A percentile compares a stretch with the other conserved stretches of the same genome.
phyloP scores from a whole-genome alignment of 208 protist genomes.

The Histomonas meleagridis region DNA sequence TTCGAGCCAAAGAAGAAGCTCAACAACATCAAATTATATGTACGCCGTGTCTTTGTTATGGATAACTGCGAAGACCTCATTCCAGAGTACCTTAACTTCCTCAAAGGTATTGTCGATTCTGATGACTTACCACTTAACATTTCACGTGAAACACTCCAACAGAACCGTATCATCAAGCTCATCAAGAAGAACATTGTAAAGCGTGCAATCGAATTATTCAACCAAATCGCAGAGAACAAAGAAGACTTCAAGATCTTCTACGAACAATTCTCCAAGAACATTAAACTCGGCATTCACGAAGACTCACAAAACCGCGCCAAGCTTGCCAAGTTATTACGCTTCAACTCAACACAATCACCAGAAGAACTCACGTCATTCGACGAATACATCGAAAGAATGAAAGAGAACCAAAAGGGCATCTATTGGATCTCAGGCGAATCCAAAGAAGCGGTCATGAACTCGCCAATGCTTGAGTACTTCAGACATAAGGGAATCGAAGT shows the following conservation, averaged over 20 bases:
- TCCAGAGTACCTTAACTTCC: constrained; percentile 87
- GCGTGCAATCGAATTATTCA: constrained; percentile 85
- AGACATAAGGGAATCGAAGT: constrained; percentile 77
- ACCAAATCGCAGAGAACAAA: constrained; percentile 81
- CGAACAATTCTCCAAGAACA: constrained; percentile 84
- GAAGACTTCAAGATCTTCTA: constrained; percentile 95
- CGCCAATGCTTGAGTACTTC: constrained; percentile 85
- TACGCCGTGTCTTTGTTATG: constrained; percentile 87
- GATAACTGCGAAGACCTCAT: constrained; percentile 90
- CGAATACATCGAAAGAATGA: constrained; percentile 67
- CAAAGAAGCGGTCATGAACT: constrained; percentile 68
- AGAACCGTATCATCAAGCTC: constrained; percentile 90
- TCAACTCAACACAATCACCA: constrained; percentile 69
- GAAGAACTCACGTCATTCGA: constrained; percentile 48
- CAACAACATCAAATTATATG: constrained; percentile 86
- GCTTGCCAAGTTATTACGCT: constrained; percentile 78
- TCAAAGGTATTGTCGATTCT: constrained; percentile 87
- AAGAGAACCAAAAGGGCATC: constrained; percentile 85
- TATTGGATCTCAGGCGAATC: constrained; percentile 94
- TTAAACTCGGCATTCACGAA: constrained; percentile 94
- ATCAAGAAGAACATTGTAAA: constrained; percentile 95
- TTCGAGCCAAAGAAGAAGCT: constrained; percentile 88
- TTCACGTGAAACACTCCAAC: constrained; percentile 89
- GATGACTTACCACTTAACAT: constrained; percentile 96
- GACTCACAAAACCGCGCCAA: constrained; percentile 78